Base-by-base conservation (phyloP, 2,329 filamentous ascomycete species). In the Cucurbitaria berberidis region DNA sequence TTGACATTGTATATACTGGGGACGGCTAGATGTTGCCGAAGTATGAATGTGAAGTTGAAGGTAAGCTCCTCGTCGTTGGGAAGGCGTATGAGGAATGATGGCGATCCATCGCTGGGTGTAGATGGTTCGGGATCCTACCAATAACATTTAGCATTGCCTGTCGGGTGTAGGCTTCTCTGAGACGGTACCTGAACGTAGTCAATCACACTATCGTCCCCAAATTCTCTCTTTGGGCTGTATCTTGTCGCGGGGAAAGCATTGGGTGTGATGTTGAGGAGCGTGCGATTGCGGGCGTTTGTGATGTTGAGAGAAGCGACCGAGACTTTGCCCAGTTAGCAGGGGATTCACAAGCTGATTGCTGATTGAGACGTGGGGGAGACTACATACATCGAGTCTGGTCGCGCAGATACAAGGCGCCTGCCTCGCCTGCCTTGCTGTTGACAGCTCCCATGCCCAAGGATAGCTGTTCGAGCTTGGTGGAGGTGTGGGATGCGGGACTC, bases 11-110 rank as follows among this genome's bases (percentile, higher is more conserved):
- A 73, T 50, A 63, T 67, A 47, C 75, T 77, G 49, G 76, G 67
- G 41, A 73, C 63, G 32, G 77, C 76, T 66, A 80, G 74, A 30
- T 76, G 77, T 66, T 85, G 84, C 59, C 84, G 78, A 61, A 96
- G 82, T 60, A 95, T 83, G 73, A 98, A 97, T 34, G 90, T 95
- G 74, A 98, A 99, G 66, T 88, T 91, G 77, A 99, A 96, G 62
- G 86, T 86, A 48, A 99, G 86, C 63, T 99, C 95, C 64, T 98
- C 95, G 64, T 96, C 92, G 77, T 93, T 95, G 64, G 82, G 85
- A 45, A 99, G 80, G 72, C 96, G 95, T 52, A 98, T 81, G 45
- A 99, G 84, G 74, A 98, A 96, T 54, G 82, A 84, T 8, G 92
- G 90, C 24, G 80, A 70, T 18, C 68, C 68, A 44, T 72, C 70